phyloP scores from a whole-genome alignment of 768 basidiomycete species.

The Butyriboletus loyo region DNA sequence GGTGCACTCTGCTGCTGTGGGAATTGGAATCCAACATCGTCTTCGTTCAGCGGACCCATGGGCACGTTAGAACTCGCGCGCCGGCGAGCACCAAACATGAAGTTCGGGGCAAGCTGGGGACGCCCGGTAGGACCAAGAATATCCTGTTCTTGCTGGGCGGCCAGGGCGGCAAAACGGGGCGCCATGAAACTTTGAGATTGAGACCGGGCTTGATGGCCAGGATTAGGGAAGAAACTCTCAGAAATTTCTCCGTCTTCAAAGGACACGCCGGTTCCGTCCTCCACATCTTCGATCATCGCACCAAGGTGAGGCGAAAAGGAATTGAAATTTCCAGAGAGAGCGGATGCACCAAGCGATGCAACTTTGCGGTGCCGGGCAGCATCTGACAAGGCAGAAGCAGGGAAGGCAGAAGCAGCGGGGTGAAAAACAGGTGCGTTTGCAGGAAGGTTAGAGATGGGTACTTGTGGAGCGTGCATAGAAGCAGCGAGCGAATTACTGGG shows the following conservation, averaged over 20 bases:
- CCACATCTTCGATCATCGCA: conserved; percentile 79
- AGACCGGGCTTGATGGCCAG: conserved; percentile 64
- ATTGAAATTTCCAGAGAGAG: conserved; percentile 58
- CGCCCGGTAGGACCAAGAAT: conserved; percentile 70
- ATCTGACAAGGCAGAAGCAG: conserved; percentile 39
- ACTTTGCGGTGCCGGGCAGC: conserved; percentile 81
- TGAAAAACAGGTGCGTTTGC: conserved; percentile 73
- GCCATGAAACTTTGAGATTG: conserved; percentile 85
- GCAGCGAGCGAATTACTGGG: conserved; percentile 38
- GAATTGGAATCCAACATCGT: conserved; percentile 79
- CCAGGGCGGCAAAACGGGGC: conserved; percentile 83
- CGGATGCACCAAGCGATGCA: conserved; percentile 62
- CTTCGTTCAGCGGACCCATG: conserved; percentile 74
- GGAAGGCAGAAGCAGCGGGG: conserved; percentile 59
- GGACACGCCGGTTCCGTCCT: conserved; percentile 50
- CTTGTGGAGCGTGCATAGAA: conserved; percentile 49
- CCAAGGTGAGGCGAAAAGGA: conserved; percentile 78
- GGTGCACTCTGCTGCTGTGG: conserved; percentile 58
- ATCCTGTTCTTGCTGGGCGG: conserved; percentile 66
- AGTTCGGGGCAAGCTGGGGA: conserved; percentile 86
- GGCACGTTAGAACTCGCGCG: conserved; percentile 50
- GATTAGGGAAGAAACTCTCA: conserved; percentile 49
- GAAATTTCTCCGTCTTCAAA: conserved; percentile 81
- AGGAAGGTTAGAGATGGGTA: conserved; percentile 48
- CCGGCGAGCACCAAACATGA: conserved; percentile 78